phyloP scores from a whole-genome alignment of 805 yeast genomes.

The Saccharomycodes ludwigii region DNA sequence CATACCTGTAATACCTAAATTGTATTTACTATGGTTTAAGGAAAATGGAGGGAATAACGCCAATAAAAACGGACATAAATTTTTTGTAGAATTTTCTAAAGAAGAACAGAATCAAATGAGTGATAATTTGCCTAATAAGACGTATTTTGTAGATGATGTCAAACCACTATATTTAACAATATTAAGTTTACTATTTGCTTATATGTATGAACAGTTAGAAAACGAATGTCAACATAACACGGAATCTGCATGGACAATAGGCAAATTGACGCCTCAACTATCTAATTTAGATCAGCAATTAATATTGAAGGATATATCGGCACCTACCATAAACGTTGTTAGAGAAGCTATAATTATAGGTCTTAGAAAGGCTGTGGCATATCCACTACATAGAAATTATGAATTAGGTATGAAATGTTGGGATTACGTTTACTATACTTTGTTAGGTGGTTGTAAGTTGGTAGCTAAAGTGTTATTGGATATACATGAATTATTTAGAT shows the following conservation, averaged over 20 bases:
- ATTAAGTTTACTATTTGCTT: conserved; percentile 57
- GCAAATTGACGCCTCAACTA: conserved; percentile 72
- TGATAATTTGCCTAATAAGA: conserved; percentile 47
- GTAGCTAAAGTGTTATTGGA: conserved; percentile 49
- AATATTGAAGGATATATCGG: conserved; percentile 15
- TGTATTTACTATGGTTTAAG: conserved; percentile 38
- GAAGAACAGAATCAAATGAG: conserved; percentile 58
- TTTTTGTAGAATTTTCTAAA: conserved; percentile 39
- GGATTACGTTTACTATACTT: conserved; percentile 56
- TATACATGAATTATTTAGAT: conserved; percentile 62
- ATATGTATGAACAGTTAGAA: conserved; percentile 62
- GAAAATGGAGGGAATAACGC: no score
- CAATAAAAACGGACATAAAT: conserved; percentile 13
- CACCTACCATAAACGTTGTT: conserved; percentile 26
- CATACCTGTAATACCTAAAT: conserved; percentile 34
- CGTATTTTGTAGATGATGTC: conserved; percentile 42
- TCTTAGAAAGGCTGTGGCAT: conserved; percentile 61
- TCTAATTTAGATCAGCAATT: conserved; percentile 56
- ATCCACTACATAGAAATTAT: conserved; percentile 70
- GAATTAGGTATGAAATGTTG: conserved; percentile 49
- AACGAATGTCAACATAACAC: conserved; percentile 60
- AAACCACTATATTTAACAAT: conserved; percentile 52
- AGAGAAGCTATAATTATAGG: conserved; percentile 46
- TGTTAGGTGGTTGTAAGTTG: conserved; percentile 58
- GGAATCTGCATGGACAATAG: conserved; percentile 92